Conservation (phyloP, 805 yeast species). For the Cyberlindnera saturnus region DNA sequence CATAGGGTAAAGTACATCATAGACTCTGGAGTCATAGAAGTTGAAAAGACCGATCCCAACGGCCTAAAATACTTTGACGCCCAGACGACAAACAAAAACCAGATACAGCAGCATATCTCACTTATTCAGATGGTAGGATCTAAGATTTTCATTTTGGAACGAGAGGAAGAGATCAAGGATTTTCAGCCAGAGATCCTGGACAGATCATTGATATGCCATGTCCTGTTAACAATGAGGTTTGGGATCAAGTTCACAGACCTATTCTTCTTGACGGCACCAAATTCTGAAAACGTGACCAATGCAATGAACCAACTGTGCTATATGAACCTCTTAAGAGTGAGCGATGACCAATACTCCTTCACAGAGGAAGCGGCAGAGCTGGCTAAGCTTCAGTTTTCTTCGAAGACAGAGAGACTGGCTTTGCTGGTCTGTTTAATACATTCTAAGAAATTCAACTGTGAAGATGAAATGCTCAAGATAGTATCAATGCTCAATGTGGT, state of each 20-base stretch:
- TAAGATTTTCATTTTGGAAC: conserved; percentile 7
- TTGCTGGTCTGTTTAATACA: conserved; percentile 1
- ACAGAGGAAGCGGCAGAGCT: conserved; percentile 1
- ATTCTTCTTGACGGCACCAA: conserved; percentile 4
- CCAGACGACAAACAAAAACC: conserved; percentile 1
- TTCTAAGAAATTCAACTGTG: neutral
- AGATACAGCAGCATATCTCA: conserved; percentile 1
- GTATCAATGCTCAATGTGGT: neutral
- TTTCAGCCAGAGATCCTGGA: conserved; percentile 1
- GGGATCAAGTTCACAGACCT: conserved; percentile 1
- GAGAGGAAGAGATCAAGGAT: neutral
- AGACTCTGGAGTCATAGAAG: conserved; percentile 5
- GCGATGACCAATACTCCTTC: conserved; percentile 1
- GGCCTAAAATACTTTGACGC: conserved; percentile 2
- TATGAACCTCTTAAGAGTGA: conserved; percentile 3
- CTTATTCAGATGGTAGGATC: conserved; percentile 4
- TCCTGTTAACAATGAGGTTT: conserved; percentile 1
- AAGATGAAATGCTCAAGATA: conserved; percentile 2
- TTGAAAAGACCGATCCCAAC: conserved; percentile 2
- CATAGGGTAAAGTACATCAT: conserved; percentile 12
- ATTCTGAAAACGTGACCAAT: neutral
- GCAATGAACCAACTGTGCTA: conserved; percentile 4
- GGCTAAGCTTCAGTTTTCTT: conserved; percentile 1
- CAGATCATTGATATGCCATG: conserved; percentile 1
- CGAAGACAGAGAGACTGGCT: neutral